A percentile compares a stretch with the other conserved stretches of the same genome.
Evolutionary conservation across 352 stramenopile species (phyloP).

Genomic region (Phytopythium mirpurense): DNA sequence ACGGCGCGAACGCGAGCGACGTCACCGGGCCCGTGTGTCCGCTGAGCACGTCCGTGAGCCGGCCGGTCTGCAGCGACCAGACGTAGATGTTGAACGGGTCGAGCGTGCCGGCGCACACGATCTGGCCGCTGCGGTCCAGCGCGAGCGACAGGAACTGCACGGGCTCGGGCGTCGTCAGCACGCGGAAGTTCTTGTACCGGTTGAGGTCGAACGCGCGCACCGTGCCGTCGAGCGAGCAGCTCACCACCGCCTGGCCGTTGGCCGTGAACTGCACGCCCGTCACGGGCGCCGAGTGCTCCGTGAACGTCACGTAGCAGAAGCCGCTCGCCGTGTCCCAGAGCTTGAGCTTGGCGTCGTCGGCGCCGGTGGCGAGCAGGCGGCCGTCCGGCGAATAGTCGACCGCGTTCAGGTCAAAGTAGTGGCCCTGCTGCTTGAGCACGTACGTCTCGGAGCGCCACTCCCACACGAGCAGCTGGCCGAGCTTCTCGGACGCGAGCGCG

Average conservation of each 20-base stretch:
- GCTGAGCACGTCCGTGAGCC: conserved; percentile 96
- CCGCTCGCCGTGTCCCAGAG: conserved; percentile 97
- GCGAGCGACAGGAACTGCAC: conserved; percentile 98
- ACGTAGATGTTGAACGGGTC: conserved; percentile 98
- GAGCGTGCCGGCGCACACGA: conserved; percentile 92
- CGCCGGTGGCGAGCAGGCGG: conserved; percentile 94
- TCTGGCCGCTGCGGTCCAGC: conserved; percentile 96
- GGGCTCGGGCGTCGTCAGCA: conserved; percentile 94
- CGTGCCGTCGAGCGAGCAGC: conserved; percentile 96
- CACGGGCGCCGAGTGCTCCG: conserved; percentile 95
- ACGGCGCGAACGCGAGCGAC: conserved; percentile 90
- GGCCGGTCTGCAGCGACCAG: conserved; percentile 96
- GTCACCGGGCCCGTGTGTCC: conserved; percentile 97
- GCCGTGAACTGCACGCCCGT: conserved; percentile 95
- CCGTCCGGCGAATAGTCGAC: conserved; percentile 98
- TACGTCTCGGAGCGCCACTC: conserved; percentile 99
- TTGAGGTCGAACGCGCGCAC: conserved; percentile 98
- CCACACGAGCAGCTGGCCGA: conserved; percentile 99
- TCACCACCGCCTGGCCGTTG: conserved; percentile 92
- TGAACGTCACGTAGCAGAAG: conserved; percentile 99
- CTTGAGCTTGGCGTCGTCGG: conserved; percentile 98
- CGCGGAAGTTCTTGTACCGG: conserved; percentile 99
- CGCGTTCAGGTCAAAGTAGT: conserved; percentile 97
- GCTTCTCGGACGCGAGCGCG: conserved; percentile 94
- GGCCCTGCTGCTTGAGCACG: conserved; percentile 99